A percentile compares a stretch with the other conserved stretches of the same genome.
phyloP scores from a whole-genome alignment of 208 protist genomes.

The Tritrichomonas foetus region DNA sequence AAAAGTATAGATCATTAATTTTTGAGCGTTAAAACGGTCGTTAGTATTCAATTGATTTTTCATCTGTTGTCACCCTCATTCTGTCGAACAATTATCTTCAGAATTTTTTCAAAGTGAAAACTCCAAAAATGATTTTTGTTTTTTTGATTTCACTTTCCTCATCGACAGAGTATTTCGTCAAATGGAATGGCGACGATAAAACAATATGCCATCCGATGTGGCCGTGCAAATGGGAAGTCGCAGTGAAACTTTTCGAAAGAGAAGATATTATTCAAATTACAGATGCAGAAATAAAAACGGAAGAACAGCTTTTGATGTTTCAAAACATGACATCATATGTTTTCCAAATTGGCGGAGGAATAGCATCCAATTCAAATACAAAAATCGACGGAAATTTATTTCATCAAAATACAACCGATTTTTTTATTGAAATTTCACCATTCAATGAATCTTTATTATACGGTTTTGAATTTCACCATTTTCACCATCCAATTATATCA shows the following conservation, averaged over 20 bases:
- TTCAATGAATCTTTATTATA: conserved; percentile 10
- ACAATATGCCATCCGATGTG: conserved; percentile 20
- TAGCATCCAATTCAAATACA: background rate
- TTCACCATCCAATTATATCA: conserved; percentile 17
- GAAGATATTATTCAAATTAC: conserved; percentile 38
- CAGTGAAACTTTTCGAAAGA: background rate
- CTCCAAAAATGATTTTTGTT: background rate
- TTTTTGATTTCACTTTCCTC: background rate
- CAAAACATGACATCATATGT: conserved; percentile 19
- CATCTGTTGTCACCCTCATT: too few species aligned
- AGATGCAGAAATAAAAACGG: background rate
- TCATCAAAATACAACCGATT: background rate
- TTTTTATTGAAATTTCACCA: conserved; percentile 29
- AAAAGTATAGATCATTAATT: too few species aligned
- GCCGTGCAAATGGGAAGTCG: conserved; percentile 11
- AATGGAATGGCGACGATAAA: conserved; percentile 10
- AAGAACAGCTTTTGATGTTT: background rate
- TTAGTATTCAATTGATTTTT: too few species aligned
- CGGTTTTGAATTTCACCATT: background rate
- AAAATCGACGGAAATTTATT: background rate
- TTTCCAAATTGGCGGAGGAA: background rate
- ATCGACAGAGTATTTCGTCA: conserved; percentile 30
- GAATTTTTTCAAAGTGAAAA: too few species aligned
- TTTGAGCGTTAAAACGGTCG: too few species aligned
- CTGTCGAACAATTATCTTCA: too few species aligned